A percentile compares a stretch with the other conserved stretches of the same genome.
Evolutionary conservation across 2,329 filamentous ascomycete genomes (phyloP).

Genomic region (Diaporthe nobilis): DNA sequence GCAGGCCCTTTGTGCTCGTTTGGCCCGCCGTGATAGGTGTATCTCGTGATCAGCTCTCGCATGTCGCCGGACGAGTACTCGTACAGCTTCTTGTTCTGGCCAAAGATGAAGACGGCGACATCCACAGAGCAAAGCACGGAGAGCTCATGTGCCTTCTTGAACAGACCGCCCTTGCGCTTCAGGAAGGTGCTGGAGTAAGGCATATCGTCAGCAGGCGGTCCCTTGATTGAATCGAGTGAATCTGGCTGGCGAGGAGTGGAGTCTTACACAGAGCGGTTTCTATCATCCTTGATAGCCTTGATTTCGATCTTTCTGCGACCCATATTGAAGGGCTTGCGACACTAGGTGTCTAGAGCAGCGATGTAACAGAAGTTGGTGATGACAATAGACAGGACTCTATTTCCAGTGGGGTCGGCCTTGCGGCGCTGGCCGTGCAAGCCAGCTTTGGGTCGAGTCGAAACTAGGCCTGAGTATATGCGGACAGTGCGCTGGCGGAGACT

Average conservation of each 20-base stretch:
- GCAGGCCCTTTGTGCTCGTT: slow-evolving; percentile 97
- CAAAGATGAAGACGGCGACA: slow-evolving; percentile 98
- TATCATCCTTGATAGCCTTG: slow-evolving; percentile 98
- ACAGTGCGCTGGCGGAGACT: background rate
- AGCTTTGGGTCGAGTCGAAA: slow-evolving; percentile 35
- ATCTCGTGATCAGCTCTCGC: slow-evolving; percentile 87
- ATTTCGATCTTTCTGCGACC: slow-evolving; percentile 99
- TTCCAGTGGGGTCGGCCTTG: slow-evolving; percentile 39
- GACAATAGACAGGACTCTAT: slow-evolving; percentile 37
- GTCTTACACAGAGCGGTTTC: slow-evolving; percentile 95
- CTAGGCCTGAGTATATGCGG: slow-evolving; percentile 37
- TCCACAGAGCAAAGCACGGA: slow-evolving; percentile 98
- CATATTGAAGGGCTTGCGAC: slow-evolving; percentile 70
- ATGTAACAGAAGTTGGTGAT: slow-evolving; percentile 35
- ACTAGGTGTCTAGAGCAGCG: slow-evolving; percentile 20
- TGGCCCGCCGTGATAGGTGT: slow-evolving; percentile 92
- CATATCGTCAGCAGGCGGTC: slow-evolving; percentile 34
- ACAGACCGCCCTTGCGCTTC: slow-evolving; percentile 97
- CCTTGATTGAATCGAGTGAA: background rate
- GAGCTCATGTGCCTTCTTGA: slow-evolving; percentile 99
- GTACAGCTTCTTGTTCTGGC: slow-evolving; percentile 98
- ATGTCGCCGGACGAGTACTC: slow-evolving; percentile 97
- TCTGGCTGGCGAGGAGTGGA: background rate
- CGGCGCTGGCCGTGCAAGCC: slow-evolving; percentile 40
- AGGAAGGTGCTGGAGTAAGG: slow-evolving; percentile 82